Conservation (phyloP, 1,284 basidiomycete genomes). For the Ustilago sp. region DNA sequence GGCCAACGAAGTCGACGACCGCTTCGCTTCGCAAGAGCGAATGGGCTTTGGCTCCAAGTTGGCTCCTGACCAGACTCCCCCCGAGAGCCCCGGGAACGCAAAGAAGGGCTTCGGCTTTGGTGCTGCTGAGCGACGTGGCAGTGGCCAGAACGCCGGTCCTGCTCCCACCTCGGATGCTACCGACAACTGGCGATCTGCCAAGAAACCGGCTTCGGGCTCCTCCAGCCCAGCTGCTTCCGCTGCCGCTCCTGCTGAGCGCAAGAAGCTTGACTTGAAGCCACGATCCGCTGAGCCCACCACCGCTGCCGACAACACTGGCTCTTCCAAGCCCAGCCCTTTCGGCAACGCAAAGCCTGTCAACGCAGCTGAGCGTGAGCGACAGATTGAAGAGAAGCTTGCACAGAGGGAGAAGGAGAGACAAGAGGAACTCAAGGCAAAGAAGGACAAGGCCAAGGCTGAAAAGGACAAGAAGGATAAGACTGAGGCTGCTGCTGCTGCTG, state of each 20-base stretch:
- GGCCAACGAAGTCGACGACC: constrained; percentile 61
- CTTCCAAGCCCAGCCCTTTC: constrained; percentile 76
- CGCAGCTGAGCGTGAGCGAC: constrained; percentile 80
- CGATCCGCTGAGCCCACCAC: constrained; percentile 71
- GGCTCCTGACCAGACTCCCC: constrained; percentile 54
- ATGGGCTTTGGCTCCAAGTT: constrained; percentile 67
- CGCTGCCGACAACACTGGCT: constrained; percentile 77
- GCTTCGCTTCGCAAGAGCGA: constrained; percentile 60
- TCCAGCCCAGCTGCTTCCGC: constrained; percentile 41
- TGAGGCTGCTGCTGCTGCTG: constrained; percentile 14
- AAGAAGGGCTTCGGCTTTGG: constrained; percentile 61
- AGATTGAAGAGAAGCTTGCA: constrained; percentile 74
- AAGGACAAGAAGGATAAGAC: constrained; percentile 44
- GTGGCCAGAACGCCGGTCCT: constrained; percentile 17
- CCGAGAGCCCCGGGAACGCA: constrained; percentile 51
- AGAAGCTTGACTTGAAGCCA: constrained; percentile 68
- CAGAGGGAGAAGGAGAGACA: constrained; percentile 60
- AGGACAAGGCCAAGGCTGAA: constrained; percentile 59
- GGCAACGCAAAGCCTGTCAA: constrained; percentile 92
- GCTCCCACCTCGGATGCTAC: constrained; percentile 27
- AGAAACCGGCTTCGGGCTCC: constrained; percentile 44
- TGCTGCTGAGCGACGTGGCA: constrained; percentile 42
- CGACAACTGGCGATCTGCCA: constrained; percentile 54
- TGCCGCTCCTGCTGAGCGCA: constrained; percentile 59
- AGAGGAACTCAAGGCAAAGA: constrained; percentile 51